Base-by-base conservation (phyloP, 2,329 filamentous ascomycete species). In the Trichoderma aggressivum region DNA sequence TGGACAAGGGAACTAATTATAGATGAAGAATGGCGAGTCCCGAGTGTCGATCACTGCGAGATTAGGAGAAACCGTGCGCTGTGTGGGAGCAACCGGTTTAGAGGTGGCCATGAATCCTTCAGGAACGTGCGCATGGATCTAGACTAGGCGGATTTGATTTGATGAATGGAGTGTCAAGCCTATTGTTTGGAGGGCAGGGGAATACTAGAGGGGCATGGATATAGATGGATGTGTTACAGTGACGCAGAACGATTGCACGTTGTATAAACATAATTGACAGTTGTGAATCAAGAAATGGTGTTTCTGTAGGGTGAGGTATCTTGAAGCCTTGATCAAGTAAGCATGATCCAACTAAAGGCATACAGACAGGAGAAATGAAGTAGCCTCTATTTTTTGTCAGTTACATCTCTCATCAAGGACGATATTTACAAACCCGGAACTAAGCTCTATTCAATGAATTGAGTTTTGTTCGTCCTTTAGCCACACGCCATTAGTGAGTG, bases 351-450 rank as follows among this genome's bases (percentile, higher is more conserved):
- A 53, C 5, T 14, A 3, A 21, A 14, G n/a, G 2, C 3, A 24
- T 53, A 21, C 11, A 0, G 11, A 24, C 11, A 24, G n/a, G 2
- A 24, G 10, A 1, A 50, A 50, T 50, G n/a, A 3, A 3, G n/a
- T 12, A 6, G 1, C 0, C 10, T 3, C 21, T 50, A 5, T 5
- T 0, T 50, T 6, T 50, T 8, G 1, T 39, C 7, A 2, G 8
- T 3, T 21, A 2, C 4, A 5, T 6, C 8, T 47, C 43, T 47
- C 43, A 18, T 6, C 8, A n/a, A 2, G n/a, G 11, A 59, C 11
- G 2, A 14, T 59, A 5, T n/a, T 8, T 6, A 21, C 3, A 59
- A 4, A 30, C 21, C 2, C 3, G 14, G 30, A 12, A 24, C n/a
- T 59, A 34, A 59, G 18, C 18, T 12, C 30, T 1, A 7, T 6